Evolutionary conservation across 2,329 filamentous ascomycete species (phyloP), one percentile per base, ranked within the genome.

Genomic region (Exophiala lecanii-corni): DNA sequence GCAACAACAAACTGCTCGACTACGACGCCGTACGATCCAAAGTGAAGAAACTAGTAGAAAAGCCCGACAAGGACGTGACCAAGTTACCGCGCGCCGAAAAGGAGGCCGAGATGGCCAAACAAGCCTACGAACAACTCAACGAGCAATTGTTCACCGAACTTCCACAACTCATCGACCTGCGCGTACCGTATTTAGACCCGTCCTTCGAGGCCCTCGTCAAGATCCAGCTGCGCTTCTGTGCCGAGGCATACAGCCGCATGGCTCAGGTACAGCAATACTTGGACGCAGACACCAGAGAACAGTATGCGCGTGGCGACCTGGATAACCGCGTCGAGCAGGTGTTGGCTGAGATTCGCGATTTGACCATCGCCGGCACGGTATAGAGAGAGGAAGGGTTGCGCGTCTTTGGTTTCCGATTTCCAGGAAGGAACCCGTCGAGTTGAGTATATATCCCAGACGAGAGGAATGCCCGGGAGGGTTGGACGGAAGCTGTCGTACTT

Each of bases 251-350:
- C 68, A 89, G 83, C 50, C 78, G 92, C 36, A 98, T 98, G 92
- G 92, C 94, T 18, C 94, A 98, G 71, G 94, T 98, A 44, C 92
- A 98, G 71, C 92, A 98, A 70, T 97, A 96, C 64, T 75, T 98
- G 21, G 92, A 97, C 62, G 85, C 91, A 20, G 89, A 95, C 61
- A 97, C 91, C 39, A 78, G 92, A 65, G 92, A 98, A 54, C 86
- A 96, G 68, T 98, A 98, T 66, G 92, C 92, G 1, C 82, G 89
- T 57, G 92, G 92, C 18, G 86, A 96, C 54, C 71, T 98, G 57
- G 92, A 98, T 64, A 84, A 82, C 48, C 74, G 88, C 54, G 92
- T 98, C 20, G 92, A 98, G 68, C 84, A 97, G 67, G 92, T 97
- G 31, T 64, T 98, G 67, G 89, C 96, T 62, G 89, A 98, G 73